Percentiles rank a stretch among this genome's conserved stretches.
These are phyloP conservation scores for Sporothrix phasma DNA, from an alignment of 2,329 filamentous ascomycete genomes.

Conservation along the genomic window DNA sequence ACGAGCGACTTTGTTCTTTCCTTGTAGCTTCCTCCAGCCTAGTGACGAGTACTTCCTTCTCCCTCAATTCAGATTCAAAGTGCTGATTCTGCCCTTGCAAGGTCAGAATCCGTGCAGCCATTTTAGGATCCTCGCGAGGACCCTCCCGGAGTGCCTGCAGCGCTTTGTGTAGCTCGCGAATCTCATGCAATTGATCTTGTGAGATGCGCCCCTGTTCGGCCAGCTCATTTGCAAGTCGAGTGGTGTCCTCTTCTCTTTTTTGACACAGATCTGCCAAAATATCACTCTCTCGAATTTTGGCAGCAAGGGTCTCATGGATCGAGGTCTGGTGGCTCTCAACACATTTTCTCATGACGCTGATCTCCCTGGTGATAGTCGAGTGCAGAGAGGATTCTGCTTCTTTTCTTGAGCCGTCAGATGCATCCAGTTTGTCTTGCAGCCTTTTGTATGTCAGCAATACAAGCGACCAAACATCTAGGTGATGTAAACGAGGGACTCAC, in stretches of 20 bases:
- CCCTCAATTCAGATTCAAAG: conserved; percentile 7
- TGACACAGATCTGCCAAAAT: conserved; percentile 4
- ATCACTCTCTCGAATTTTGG: background rate
- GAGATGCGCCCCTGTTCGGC: background rate
- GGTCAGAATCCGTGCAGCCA: background rate
- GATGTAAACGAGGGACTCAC: no score
- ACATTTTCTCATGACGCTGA: background rate
- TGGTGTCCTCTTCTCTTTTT: conserved; percentile 7
- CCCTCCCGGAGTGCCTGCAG: conserved; percentile 1
- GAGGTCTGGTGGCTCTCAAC: background rate
- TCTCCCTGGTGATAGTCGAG: background rate
- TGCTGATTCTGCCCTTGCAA: background rate
- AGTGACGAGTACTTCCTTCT: conserved; percentile 3
- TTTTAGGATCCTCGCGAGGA: background rate
- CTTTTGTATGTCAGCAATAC: background rate
- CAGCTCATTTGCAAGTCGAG: background rate
- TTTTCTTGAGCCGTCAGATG: background rate
- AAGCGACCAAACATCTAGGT: background rate
- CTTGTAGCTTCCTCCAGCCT: conserved; percentile 12
- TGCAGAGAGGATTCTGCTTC: background rate
- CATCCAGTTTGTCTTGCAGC: background rate
- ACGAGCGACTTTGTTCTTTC: background rate
- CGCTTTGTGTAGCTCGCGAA: background rate
- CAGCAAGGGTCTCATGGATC: background rate
- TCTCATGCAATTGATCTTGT: background rate